Evolutionary conservation across 2,329 filamentous ascomycete genomes (phyloP).

Genomic region (Penicillium sp.): DNA sequence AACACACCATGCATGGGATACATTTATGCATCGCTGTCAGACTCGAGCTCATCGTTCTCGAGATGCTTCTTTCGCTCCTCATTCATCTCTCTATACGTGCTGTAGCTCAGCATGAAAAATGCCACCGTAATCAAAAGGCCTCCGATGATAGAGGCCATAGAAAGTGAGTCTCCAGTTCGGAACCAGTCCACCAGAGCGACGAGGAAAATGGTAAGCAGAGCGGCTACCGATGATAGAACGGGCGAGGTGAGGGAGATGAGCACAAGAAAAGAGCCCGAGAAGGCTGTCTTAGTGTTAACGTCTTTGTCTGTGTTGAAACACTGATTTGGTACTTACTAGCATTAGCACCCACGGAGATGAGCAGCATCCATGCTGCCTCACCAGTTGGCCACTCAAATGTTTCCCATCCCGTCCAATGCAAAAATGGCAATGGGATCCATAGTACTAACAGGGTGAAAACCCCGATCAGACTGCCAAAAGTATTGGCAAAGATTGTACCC

Average conservation of each 20-base stretch:
- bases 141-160: slow-evolving; percentile 73
- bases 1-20: slow-evolving; percentile 10
- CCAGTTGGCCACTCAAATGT: slow-evolving; percentile 78
- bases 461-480: slow-evolving; percentile 85
- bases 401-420: slow-evolving; percentile 78
- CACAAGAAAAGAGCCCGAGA: slow-evolving; percentile 89
- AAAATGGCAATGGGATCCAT: slow-evolving; percentile 85
- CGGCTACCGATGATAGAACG: slow-evolving; percentile 87
- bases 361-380: slow-evolving; percentile 74
- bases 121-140: slow-evolving; percentile 83
- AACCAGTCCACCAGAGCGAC: slow-evolving; percentile 91
- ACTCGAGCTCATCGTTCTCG: slow-evolving; percentile 44
- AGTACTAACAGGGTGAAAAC: slow-evolving; percentile 80
- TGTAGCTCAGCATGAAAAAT: slow-evolving; percentile 84
- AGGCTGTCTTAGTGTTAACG: slow-evolving; percentile 49
- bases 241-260: slow-evolving; percentile 91
- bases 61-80: slow-evolving; percentile 69
- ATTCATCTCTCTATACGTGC: slow-evolving; percentile 88
- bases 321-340: slow-evolving; percentile 56
- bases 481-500: slow-evolving; percentile 95
- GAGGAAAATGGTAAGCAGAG: slow-evolving; percentile 92
- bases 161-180: slow-evolving; percentile 74
- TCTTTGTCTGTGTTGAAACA: not conserved
- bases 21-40: slow-evolving; percentile 41
- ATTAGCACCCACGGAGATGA: slow-evolving; percentile 80